These are phyloP conservation scores for Elasticomyces elasticus DNA, from an alignment of 495 filamentous ascomycete genomes.

Conservation along the genomic window DNA sequence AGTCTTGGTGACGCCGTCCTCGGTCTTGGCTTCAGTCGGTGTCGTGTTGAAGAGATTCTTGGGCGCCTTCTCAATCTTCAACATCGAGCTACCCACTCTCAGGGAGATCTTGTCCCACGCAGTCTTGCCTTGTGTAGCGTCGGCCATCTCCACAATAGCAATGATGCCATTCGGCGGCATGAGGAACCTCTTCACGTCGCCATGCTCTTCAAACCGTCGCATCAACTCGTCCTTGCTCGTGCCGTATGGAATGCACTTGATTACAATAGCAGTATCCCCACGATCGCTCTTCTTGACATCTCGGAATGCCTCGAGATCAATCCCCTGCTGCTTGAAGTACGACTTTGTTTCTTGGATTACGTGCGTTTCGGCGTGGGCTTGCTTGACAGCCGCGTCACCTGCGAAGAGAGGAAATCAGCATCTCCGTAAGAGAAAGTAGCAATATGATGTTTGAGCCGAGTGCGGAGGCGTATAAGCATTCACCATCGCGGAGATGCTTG, in stretches of 20 bases:
- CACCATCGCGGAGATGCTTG: too few species aligned
- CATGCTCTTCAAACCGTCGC: conserved; percentile 59
- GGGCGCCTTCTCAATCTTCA: conserved; percentile 91
- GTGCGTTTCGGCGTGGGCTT: conserved; percentile 92
- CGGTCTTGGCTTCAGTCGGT: neutral
- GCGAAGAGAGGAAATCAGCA: too few species aligned
- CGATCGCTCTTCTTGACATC: conserved; percentile 65
- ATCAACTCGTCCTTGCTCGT: conserved; percentile 59
- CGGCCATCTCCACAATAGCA: conserved; percentile 78
- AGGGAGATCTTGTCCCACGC: conserved; percentile 80
- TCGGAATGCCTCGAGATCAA: conserved; percentile 89
- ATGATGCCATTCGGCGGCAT: conserved; percentile 91
- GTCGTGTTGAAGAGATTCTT: conserved; percentile 58
- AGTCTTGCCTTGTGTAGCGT: conserved; percentile 62
- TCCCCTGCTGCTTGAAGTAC: conserved; percentile 77
- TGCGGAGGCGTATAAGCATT: too few species aligned
- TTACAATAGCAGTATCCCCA: conserved; percentile 77
- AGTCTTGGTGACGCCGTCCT: conserved; percentile 7
- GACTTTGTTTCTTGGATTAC: conserved; percentile 91
- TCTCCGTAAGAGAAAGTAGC: too few species aligned
- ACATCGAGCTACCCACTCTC: conserved; percentile 77
- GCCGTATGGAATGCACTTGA: conserved; percentile 89
- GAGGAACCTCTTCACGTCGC: conserved; percentile 62
- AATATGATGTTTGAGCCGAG: too few species aligned
- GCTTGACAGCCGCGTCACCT: conserved; percentile 86